Evolutionary conservation across 225 moss, liverwort and hornwort species (phyloP), one percentile per base, ranked within the genome.

Genomic region (Rhytidiadelphus loreus): DNA sequence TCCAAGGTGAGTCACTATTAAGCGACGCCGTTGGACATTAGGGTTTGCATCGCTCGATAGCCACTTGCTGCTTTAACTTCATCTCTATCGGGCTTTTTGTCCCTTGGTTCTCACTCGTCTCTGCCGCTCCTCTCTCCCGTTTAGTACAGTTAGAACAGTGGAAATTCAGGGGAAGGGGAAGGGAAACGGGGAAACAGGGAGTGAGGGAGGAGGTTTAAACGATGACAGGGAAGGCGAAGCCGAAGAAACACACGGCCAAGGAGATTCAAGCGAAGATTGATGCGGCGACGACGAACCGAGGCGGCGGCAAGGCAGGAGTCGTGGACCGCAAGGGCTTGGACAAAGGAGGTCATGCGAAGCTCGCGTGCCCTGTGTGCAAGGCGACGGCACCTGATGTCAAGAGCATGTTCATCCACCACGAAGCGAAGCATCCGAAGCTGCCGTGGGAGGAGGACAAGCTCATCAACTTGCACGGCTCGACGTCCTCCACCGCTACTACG

Each of bases 191-290:
- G 69, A 10, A 81, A 84, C 29, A 56, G 82, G 25, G 32, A 25
- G 55, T 4, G 29, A 39, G 44, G 74, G 83, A 60, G 39, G 80
- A 90, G 68, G 37, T 37, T 80, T 58, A 57, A 95, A 29, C 83
- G 52, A 98, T 98, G 98, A 98, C 98, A 11, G 98, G 98, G 83
- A 98, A 98, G 84, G 98, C 98, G 88, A 98, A 98, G 92, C 98
- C 98, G 77, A 98, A 98, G 94, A 98, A 98, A 91, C 98, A 98
- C 92, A 98, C 98, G 77, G 97, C 98, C 62, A 98, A 95, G 95
- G 98, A 98, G 93, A 97, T 98, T 91, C 97, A 97, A 62, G 95
- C 97, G 78, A 98, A 98, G 94, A 93, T 98, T 89, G 98, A 98
- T 92, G 96, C 96, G 60, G 98, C 98, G 53, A 98, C 98, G 62